Evolutionary conservation across 1,284 basidiomycete genomes (phyloP).

Genomic region (Nidula niveotomentosa): DNA sequence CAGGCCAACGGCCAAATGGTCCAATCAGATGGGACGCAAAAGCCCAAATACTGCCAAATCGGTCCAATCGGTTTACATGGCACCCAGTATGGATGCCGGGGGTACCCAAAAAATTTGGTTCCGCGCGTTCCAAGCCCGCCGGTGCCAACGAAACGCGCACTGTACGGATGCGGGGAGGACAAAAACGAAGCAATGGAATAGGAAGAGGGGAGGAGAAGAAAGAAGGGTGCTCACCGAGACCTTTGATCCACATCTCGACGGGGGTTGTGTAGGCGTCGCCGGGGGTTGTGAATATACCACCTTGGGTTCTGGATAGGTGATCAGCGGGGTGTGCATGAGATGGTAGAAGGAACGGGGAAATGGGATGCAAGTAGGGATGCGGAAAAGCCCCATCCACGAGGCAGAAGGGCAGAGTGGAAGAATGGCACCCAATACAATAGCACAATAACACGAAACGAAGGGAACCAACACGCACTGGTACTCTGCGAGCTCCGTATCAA

Average conservation of each 20-base stretch:
- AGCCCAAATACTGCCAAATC: too few species aligned
- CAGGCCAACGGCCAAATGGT: too few species aligned
- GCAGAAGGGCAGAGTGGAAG: too few species aligned
- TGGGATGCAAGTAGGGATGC: too few species aligned
- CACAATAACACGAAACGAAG: slow-evolving; percentile 7
- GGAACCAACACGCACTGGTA: slow-evolving; percentile 61
- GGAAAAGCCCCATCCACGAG: too few species aligned
- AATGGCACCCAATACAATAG: not conserved
- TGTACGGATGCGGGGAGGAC: not conserved
- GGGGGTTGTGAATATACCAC: slow-evolving; percentile 81
- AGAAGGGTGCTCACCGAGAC: slow-evolving; percentile 56
- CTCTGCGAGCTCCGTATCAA: slow-evolving; percentile 76
- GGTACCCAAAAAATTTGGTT: slow-evolving; percentile 37
- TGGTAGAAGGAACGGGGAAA: too few species aligned
- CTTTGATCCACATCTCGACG: slow-evolving; percentile 85
- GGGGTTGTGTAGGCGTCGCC: slow-evolving; percentile 83
- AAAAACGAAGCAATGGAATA: not conserved
- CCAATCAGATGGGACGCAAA: too few species aligned
- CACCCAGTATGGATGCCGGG: not conserved
- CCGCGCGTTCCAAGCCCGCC: slow-evolving; percentile 25
- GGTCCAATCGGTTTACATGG: too few species aligned
- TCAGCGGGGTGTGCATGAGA: too few species aligned
- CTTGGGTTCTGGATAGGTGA: slow-evolving; percentile 58
- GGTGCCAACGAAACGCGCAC: too few species aligned
- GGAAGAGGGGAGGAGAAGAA: not conserved